Base-by-base conservation (phyloP, 192 early-diverging fungal genomes). In the Umbelopsis vinacea region DNA sequence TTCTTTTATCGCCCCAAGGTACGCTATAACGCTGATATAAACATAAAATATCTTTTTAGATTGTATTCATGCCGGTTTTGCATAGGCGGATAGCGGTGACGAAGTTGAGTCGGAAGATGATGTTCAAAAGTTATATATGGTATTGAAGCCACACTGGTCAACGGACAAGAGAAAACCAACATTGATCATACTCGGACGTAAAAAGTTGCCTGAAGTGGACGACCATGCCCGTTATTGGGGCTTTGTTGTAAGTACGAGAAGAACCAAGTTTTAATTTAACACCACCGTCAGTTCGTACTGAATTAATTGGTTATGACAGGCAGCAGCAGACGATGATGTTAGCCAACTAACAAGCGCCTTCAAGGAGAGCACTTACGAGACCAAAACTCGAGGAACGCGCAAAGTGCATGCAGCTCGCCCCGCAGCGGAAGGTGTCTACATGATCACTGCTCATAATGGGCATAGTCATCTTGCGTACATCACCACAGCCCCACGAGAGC, bases 1-100 rank as follows among this genome's bases (percentile, higher is more conserved):
- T 84, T 84, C 68, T 75, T 84, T 46, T 84, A 84, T 68, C 67
- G 81, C 0, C 83, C 82, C 45, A 84, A 84, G 76, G 78, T 75
- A 68, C 26, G 11, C 40, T 12, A 43, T 40, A 55, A 38, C 1
- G 12, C 33, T 37, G 0, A 14, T 63, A 14, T 63, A 24, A 1
- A 15, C 14, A 38, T 60, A 50, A 45, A 5, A 24, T 29, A 2
- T 29, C 38, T 23, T 19, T 21, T 57, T 23, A 2, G n/a, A 2
- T 63, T 8, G 37, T 19, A 63, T 63, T 29, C 26, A 63, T 7
- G 23, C 23, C 6, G 57, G 24, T 33, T 19, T 43, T 11, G 1
- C 40, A 12, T 57, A 79, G 78, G 67, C 84, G 19, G 75, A 67
- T 48, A 33, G 11, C 3, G 67, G 70, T 4, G 57, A 63, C 33